Evolutionary conservation across 768 basidiomycete genomes (phyloP).

Genomic region (Termitomyces sp.): DNA sequence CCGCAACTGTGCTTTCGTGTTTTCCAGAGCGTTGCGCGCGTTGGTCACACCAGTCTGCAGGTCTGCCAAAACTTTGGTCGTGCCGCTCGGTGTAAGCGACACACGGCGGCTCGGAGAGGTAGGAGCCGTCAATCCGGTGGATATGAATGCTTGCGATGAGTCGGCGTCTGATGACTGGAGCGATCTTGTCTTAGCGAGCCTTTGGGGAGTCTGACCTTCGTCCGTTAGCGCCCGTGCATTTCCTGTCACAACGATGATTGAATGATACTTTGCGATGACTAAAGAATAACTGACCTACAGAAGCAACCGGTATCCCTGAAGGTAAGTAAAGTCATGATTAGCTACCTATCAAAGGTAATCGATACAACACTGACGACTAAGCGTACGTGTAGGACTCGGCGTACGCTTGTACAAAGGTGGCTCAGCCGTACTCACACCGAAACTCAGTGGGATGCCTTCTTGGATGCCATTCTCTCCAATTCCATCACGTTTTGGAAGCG

Average conservation of each 20-base stretch:
- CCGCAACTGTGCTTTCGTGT: slow-evolving; percentile 77
- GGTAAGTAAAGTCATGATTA: slow-evolving; percentile 16
- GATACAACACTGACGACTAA: slow-evolving; percentile 60
- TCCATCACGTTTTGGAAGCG: slow-evolving; percentile 56
- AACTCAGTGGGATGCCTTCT: slow-evolving; percentile 68
- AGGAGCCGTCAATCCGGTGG: slow-evolving; percentile 41
- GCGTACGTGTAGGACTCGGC: slow-evolving; percentile 69
- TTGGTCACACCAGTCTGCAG: slow-evolving; percentile 80
- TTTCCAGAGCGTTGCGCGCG: slow-evolving; percentile 77
- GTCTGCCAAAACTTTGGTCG: slow-evolving; percentile 84
- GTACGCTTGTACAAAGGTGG: slow-evolving; percentile 41
- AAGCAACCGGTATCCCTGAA: slow-evolving; percentile 69
- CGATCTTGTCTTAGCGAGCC: slow-evolving; percentile 21
- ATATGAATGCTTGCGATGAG: slow-evolving; percentile 24
- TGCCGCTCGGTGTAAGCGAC: slow-evolving; percentile 69
- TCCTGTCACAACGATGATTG: slow-evolving; percentile 39
- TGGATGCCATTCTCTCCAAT: slow-evolving; percentile 51
- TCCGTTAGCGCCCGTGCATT: slow-evolving; percentile 83
- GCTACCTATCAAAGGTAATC: slow-evolving; percentile 9
- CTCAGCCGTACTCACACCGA: slow-evolving; percentile 34
- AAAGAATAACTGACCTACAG: slow-evolving; percentile 56
- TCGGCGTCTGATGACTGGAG: slow-evolving; percentile 31
- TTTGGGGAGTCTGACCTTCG: slow-evolving; percentile 45
- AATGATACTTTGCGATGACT: slow-evolving; percentile 16
- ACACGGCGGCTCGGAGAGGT: slow-evolving; percentile 49